phyloP scores from a whole-genome alignment of 345 rosid genomes.

The Sonneratia alba region DNA sequence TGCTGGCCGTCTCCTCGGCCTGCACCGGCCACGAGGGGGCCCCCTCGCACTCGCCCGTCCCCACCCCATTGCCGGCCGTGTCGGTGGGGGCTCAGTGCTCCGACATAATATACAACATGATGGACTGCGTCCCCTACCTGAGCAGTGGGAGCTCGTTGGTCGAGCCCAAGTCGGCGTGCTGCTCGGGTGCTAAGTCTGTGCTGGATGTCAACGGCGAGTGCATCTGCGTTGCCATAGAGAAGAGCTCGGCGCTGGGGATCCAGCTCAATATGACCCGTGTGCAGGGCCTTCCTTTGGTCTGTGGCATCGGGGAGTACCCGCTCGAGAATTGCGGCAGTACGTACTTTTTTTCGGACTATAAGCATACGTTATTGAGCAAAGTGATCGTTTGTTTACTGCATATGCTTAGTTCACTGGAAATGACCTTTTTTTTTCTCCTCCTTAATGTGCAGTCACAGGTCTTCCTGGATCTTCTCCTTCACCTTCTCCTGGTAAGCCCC shows the following conservation, averaged over 20 bases:
- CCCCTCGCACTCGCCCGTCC: background rate
- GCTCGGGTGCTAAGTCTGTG: background rate
- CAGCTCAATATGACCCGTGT: background rate
- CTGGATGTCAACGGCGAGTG: background rate
- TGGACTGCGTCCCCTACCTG: background rate
- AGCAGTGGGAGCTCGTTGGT: background rate
- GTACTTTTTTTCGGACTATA: background rate
- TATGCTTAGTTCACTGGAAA: background rate
- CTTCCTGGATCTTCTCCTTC: background rate
- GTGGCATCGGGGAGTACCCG: background rate
- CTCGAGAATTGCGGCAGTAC: background rate
- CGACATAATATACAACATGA: background rate
- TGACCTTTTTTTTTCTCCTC: background rate
- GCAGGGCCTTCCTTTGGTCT: background rate
- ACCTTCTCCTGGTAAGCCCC: background rate
- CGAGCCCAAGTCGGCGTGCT: background rate
- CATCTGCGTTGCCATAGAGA: background rate
- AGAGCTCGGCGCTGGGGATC: background rate
- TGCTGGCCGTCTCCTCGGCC: no score
- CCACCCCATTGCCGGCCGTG: background rate
- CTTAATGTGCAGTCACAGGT: background rate
- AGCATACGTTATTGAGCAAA: background rate
- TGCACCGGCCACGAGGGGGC: background rate
- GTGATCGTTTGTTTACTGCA: background rate
- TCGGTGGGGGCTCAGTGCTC: background rate